phyloP scores from a whole-genome alignment of 2,329 filamentous ascomycete species.

The Fusarium continuum region DNA sequence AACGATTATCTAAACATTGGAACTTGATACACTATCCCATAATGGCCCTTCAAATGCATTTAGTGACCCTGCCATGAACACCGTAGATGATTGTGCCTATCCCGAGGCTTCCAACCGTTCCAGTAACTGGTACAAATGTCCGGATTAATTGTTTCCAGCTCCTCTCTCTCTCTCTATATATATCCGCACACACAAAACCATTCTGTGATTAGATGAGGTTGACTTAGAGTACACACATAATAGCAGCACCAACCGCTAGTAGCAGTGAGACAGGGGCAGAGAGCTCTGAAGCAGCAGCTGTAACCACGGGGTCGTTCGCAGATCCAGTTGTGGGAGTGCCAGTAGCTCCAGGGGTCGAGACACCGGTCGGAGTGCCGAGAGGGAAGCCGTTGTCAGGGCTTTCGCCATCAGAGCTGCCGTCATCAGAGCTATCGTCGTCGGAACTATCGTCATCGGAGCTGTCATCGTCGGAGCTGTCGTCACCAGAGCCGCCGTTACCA shows the following conservation, averaged over 20 bases:
- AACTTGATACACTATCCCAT: slow-evolving; percentile 20
- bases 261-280: slow-evolving; percentile 55
- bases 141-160: slow-evolving; percentile 33
- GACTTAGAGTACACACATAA: slow-evolving; percentile 53
- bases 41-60: neutral
- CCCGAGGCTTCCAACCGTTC: slow-evolving; percentile 31
- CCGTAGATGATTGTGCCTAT: slow-evolving; percentile 23
- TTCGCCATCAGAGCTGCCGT: neutral
- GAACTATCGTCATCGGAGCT: neutral
- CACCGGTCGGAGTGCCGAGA: slow-evolving; percentile 12
- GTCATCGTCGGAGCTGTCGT: neutral
- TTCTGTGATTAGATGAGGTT: neutral
- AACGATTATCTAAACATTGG: slow-evolving; percentile 6
- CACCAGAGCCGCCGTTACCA: neutral
- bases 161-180: too few species aligned
- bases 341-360: slow-evolving; percentile 28
- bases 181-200: slow-evolving; percentile 17
- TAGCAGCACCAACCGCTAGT: slow-evolving; percentile 53
- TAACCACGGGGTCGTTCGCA: slow-evolving; percentile 25
- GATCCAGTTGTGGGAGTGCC: slow-evolving; percentile 36
- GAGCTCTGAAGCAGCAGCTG: slow-evolving; percentile 45
- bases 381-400: slow-evolving; percentile 7
- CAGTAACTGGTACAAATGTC: slow-evolving; percentile 35
- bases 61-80: slow-evolving; percentile 9
- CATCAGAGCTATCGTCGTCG: neutral